Evolutionary conservation across 177 flowering plant species (phyloP).

Genomic region (Vitis hybrid): DNA sequence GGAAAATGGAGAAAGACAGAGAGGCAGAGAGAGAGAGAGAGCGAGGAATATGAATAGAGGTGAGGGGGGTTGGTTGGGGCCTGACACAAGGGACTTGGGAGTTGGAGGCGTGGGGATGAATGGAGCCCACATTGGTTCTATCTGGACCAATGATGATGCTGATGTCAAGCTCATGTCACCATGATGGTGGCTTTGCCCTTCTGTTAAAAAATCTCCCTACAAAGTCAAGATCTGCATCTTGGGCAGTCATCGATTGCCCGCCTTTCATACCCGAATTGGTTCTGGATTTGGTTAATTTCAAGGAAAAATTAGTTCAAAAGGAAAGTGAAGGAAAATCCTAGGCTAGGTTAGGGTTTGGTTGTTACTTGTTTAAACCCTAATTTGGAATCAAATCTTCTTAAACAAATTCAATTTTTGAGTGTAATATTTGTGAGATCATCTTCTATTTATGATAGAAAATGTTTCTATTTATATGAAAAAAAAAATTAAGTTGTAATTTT

Average conservation of each 20-base stretch:
- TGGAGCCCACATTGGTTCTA: conserved; percentile 4
- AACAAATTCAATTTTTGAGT: no score
- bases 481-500: no score
- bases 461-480: background rate
- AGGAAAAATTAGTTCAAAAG: no score
- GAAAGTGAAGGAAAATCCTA: no score
- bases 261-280: no score
- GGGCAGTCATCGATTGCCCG: no score
- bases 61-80: conserved; percentile 5
- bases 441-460: background rate
- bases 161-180: conserved; percentile 28
- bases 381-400: no score
- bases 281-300: no score
- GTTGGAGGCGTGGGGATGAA: conserved; percentile 1
- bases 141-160: conserved; percentile 18
- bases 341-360: no score
- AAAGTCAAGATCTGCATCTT: no score
- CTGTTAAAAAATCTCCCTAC: no score
- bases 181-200: conserved; percentile 7
- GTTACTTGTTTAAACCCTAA: no score
- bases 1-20: background rate
- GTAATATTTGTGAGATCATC: background rate
- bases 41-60: background rate
- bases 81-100: background rate
- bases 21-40: background rate